Evolutionary conservation across 345 rosid species (phyloP).

Genomic region (Eucalyptus caleyi): DNA sequence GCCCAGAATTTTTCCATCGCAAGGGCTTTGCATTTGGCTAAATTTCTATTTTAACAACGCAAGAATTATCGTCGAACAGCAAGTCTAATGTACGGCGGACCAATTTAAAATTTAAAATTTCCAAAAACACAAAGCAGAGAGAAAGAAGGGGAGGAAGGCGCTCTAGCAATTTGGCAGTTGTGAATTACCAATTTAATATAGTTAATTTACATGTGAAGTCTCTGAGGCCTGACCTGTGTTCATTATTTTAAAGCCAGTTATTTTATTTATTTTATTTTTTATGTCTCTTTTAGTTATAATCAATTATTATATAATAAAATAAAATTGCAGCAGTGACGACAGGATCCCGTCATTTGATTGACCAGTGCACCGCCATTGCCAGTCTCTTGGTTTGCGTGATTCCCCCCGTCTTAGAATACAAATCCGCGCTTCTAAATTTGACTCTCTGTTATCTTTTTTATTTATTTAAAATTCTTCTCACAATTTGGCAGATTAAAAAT

Average conservation of each 20-base stretch:
- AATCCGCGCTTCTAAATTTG: not conserved
- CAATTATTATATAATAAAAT: not conserved
- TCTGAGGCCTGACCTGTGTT: not conserved
- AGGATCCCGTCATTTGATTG: not conserved
- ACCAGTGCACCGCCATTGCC: not conserved
- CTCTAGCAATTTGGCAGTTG: not conserved
- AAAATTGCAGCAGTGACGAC: not conserved
- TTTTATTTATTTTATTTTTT: not conserved
- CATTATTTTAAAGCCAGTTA: not conserved
- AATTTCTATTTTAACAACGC: not conserved
- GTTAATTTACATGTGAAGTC: not conserved
- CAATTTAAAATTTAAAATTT: not conserved
- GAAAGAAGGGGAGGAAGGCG: not conserved
- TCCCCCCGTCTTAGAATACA: not conserved
- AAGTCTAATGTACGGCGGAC: not conserved
- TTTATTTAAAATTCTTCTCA: not conserved
- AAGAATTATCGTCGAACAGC: not conserved
- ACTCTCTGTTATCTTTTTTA: not conserved
- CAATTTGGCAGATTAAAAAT: not conserved
- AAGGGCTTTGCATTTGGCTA: not conserved
- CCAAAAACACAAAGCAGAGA: not conserved
- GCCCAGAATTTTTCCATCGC: not conserved
- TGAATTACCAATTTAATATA: not conserved
- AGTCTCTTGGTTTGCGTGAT: not conserved
- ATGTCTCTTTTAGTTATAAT: not conserved